phyloP scores from a whole-genome alignment of 2,329 filamentous ascomycete genomes.

The Exophiala aquamarina region DNA sequence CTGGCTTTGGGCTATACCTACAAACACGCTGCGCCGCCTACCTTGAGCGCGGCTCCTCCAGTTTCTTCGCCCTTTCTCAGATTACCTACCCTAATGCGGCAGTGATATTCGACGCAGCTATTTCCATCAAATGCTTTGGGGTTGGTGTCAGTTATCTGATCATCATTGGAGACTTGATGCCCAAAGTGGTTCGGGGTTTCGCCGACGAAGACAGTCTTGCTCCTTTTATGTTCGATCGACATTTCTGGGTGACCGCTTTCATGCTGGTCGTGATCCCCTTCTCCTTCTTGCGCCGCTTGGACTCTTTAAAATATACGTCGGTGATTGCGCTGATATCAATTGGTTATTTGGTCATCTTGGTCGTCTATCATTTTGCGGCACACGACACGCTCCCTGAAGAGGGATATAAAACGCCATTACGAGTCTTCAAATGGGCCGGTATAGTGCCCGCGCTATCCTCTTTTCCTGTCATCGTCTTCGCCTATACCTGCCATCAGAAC shows the following conservation, averaged over 20 bases:
- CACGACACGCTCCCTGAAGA: constrained; percentile 70
- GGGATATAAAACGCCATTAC: constrained; percentile 64
- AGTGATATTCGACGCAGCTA: constrained; percentile 91
- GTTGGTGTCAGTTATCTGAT: constrained; percentile 97
- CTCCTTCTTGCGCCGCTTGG: constrained; percentile 84
- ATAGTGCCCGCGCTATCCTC: constrained; percentile 76
- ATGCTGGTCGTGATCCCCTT: constrained; percentile 89
- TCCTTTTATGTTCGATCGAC: constrained; percentile 78
- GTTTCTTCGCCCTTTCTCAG: constrained; percentile 96
- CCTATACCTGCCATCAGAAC: constrained; percentile 99
- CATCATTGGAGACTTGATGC: constrained; percentile 98
- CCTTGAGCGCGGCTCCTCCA: constrained; percentile 81
- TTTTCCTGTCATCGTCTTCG: constrained; percentile 94
- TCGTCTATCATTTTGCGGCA: constrained; percentile 84
- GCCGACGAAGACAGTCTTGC: constrained; percentile 61
- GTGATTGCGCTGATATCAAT: constrained; percentile 89
- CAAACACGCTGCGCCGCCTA: constrained; percentile 92
- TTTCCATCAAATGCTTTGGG: constrained; percentile 96
- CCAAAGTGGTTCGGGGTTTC: constrained; percentile 84
- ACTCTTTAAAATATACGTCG: constrained; percentile 97
- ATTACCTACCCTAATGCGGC: constrained; percentile 95
- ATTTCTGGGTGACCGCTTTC: constrained; percentile 98
- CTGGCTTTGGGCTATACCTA: constrained; percentile 91
- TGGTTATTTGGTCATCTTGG: constrained; percentile 86
- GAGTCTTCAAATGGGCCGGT: constrained; percentile 75